Conservation (phyloP, 768 basidiomycete species). For the Leccinum obscurum region DNA sequence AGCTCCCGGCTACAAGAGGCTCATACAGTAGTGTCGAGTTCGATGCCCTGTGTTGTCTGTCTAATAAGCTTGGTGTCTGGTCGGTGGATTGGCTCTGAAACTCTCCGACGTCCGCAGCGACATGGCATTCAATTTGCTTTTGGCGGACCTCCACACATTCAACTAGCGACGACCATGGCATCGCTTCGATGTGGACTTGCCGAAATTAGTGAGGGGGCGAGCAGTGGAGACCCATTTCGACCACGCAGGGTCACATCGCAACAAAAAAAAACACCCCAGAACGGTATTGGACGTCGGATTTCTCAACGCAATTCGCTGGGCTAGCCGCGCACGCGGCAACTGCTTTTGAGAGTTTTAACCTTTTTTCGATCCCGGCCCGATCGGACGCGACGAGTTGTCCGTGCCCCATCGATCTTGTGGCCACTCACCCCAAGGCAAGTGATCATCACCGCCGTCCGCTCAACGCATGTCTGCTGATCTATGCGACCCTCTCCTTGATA, state of each 20-base stretch:
- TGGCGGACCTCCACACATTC: not conserved
- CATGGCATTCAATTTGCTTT: slow-evolving; percentile 1
- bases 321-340: slow-evolving; percentile 7
- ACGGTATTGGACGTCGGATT: not conserved
- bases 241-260: not conserved
- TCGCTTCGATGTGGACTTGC: not conserved
- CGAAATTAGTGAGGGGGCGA: not conserved
- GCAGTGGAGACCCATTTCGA: not conserved
- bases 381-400: slow-evolving; percentile 1
- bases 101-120: not conserved
- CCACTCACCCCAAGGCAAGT: slow-evolving; percentile 7
- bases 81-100: not conserved
- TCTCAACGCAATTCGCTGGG: not conserved
- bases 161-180: not conserved
- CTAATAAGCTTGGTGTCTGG: slow-evolving; percentile 1
- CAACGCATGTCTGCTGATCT: not conserved
- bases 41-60: not conserved
- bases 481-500: not conserved
- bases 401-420: not conserved
- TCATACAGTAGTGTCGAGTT: slow-evolving; percentile 8
- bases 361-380: slow-evolving; percentile 19
- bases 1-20: slow-evolving; percentile 16
- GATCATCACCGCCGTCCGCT: not conserved
- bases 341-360: slow-evolving; percentile 18
- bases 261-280: not conserved